Evolutionary conservation across 208 protist genomes (phyloP), one percentile per base, ranked within the genome.

Genomic region (Angomonas desouzai): DNA sequence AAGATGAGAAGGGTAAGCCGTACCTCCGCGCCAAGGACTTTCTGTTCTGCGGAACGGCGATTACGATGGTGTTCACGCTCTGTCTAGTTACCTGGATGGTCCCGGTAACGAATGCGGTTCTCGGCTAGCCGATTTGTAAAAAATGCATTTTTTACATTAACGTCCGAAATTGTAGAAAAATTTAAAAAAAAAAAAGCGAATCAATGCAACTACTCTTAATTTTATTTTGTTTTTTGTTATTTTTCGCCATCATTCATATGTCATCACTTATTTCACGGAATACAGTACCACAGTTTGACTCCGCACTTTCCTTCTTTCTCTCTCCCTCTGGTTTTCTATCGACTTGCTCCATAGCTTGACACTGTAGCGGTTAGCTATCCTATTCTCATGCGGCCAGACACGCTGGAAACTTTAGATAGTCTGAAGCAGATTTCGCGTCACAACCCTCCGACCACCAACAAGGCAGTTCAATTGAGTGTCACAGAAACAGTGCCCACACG

Each of bases 21-120:
- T 98, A 97, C 70, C 74, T 98, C 45, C 77, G 79, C 22, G 84
- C 89, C 16, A 89, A 91, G 66, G 88, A 97, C 72, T 98, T 95
- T 62, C 69, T 98, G 29, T 79, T 91, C 47, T 85, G 80, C 34
- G 87, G 87, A 28, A 89, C 84, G 0, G 56, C 86, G 53, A 75
- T 96, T 45, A 91, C 83, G 16, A 58, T 90, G 25, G 63, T 85
- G 10, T 84, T 93, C 33, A 68, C 81, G 22, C 18, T 84, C 11
- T 90, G 78, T 51, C 73, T 91, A 6, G 40, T 84, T 11, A 91
- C 85, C 32, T 96, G 86, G 85, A 96, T 96, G 89, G 75, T 93
- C 29, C 89, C 86, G 3, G 51, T 92, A 13, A 83, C 85, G 1
- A 86, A 92, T 67, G 63, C 75, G n/a, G 66, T 91, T 20, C 70